Evolutionary conservation across 208 protist genomes (phyloP).

Genomic region (Strigomonas culicis): DNA sequence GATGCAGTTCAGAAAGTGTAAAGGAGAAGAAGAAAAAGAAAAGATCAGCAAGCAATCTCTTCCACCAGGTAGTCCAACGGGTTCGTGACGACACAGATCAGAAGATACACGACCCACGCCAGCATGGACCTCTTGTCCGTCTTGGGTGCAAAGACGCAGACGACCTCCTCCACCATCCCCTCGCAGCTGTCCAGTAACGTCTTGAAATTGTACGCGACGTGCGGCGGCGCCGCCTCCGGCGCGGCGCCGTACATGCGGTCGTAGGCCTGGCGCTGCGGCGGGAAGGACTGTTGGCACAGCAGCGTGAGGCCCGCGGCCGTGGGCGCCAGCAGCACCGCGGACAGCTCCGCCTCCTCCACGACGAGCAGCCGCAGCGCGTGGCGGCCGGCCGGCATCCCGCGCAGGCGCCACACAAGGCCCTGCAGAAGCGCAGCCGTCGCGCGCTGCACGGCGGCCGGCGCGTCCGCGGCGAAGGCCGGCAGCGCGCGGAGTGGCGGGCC

Average conservation of each 20-base stretch:
- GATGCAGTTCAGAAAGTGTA: not conserved
- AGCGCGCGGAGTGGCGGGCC: not conserved
- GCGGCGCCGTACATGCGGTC: not conserved
- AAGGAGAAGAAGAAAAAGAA: slow-evolving; percentile 9
- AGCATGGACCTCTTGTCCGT: slow-evolving; percentile 42
- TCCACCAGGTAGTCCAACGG: not conserved
- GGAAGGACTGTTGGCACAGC: slow-evolving; percentile 46
- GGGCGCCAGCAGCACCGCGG: slow-evolving; percentile 36
- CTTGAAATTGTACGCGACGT: not conserved
- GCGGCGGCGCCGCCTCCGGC: not conserved
- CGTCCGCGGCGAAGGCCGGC: slow-evolving; percentile 5
- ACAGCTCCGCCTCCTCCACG: slow-evolving; percentile 23
- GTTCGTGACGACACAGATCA: slow-evolving; percentile 3
- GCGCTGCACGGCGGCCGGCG: slow-evolving; percentile 1
- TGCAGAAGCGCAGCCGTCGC: slow-evolving; percentile 7
- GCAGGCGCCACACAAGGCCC: slow-evolving; percentile 21
- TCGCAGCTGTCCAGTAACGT: not conserved
- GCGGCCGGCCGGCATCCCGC: slow-evolving; percentile 8
- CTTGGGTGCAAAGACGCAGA: slow-evolving; percentile 42
- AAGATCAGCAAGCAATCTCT: not conserved
- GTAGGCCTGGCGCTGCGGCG: slow-evolving; percentile 16
- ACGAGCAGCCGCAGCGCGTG: slow-evolving; percentile 19
- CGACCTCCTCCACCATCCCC: slow-evolving; percentile 16
- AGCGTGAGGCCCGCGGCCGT: slow-evolving; percentile 38
- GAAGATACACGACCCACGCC: slow-evolving; percentile 45